phyloP scores from a whole-genome alignment of 2,329 filamentous ascomycete species.

The Sporothrix protearum region DNA sequence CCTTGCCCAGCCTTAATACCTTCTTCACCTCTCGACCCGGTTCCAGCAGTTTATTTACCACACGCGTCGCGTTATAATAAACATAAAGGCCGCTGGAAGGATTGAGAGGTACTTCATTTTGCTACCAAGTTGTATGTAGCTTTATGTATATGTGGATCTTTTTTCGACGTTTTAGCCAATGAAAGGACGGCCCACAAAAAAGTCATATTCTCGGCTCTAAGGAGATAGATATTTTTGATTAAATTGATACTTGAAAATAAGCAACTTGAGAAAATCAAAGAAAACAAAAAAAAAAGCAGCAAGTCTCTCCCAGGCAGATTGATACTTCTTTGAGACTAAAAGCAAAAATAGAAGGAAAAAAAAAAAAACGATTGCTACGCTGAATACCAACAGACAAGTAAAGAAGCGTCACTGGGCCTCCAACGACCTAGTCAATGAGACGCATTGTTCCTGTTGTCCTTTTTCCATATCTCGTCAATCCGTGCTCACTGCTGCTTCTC shows the following conservation, averaged over 20 bases:
- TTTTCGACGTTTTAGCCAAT: too few relatives aligned
- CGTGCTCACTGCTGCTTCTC: background rate
- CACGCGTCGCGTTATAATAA: too few relatives aligned
- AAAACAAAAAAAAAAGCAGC: too few relatives aligned
- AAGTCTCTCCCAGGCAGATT: background rate
- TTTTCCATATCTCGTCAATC: background rate
- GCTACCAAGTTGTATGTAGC: too few relatives aligned
- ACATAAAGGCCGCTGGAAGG: too few relatives aligned
- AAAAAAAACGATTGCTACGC: background rate
- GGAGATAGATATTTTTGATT: background rate
- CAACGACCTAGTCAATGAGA: background rate
- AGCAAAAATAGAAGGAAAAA: constrained; percentile 4
- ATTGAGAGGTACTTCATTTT: too few relatives aligned
- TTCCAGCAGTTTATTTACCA: too few relatives aligned
- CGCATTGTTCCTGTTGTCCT: background rate
- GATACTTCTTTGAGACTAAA: background rate
- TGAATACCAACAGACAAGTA: background rate
- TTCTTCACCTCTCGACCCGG: too few relatives aligned
- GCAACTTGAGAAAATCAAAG: background rate
- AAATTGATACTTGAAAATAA: background rate
- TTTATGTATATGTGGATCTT: too few relatives aligned
- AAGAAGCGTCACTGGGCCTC: background rate
- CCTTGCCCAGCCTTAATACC: too few relatives aligned
- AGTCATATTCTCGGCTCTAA: too few relatives aligned
- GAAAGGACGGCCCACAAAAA: too few relatives aligned